Conservation (phyloP, 345 rosid species). For the Trapa incisa region DNA sequence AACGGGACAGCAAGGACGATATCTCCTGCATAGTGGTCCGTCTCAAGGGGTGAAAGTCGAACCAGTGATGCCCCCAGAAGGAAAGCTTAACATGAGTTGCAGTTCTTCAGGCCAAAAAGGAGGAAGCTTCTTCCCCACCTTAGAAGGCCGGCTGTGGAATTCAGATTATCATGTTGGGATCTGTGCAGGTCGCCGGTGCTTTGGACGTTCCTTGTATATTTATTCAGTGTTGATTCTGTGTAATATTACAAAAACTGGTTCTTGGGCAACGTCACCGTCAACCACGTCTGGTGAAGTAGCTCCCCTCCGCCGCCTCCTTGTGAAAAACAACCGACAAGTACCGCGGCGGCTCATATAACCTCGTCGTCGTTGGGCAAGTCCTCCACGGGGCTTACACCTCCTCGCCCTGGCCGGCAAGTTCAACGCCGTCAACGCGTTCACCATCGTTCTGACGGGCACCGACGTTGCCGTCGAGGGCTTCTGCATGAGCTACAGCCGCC, state of each 20-base stretch:
- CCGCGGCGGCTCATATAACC: conserved; percentile 32
- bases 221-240: conserved; percentile 5
- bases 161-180: not conserved
- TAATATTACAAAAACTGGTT: not conserved
- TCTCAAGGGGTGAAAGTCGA: not conserved
- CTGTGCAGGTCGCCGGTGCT: conserved; percentile 5
- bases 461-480: conserved; percentile 28
- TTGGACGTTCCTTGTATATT: conserved; percentile 7
- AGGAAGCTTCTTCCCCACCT: not conserved
- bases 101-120: not conserved
- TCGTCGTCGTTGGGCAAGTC: conserved; percentile 41
- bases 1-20: conserved; percentile 13
- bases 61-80: not conserved
- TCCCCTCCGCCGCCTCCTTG: conserved; percentile 69
- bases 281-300: conserved; percentile 72
- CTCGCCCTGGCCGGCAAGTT: conserved; percentile 41
- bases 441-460: conserved; percentile 56
- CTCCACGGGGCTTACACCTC: conserved; percentile 50
- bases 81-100: not conserved
- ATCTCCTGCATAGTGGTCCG: conserved; percentile 13
- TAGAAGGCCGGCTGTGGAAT: not conserved
- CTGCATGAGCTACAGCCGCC: too few species aligned
- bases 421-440: conserved; percentile 26
- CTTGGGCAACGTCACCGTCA: conserved; percentile 31
- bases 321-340: conserved; percentile 75